Evolutionary conservation across 768 basidiomycete species (phyloP), one percentile per base, ranked within the genome.

Genomic region (Trametes cubensis): DNA sequence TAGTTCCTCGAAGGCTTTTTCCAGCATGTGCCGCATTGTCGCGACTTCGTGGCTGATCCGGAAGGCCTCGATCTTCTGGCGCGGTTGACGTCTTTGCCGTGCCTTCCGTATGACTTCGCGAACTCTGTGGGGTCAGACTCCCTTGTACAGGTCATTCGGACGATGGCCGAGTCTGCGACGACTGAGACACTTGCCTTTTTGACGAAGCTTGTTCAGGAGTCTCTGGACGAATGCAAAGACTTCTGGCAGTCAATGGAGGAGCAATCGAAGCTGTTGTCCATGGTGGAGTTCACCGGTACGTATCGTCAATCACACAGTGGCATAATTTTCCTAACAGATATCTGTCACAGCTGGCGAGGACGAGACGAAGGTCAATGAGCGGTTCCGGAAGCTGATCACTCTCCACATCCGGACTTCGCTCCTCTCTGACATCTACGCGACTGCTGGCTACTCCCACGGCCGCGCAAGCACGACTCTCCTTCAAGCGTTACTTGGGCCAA

Each of bases 1-100:
- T 67, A 95, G 93, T 95, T 97, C 74, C 81, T 95, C 56, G 94
- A 95, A 73, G 95, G 97, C 6, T 81, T 98, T 44, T 95, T 98
- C 78, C 94, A 95, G 69, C 95, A 96, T 71, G 81, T 86, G 1
- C 85, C 87, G 23, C 92, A 98, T 73, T 92, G 92, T 79, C 86
- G 86, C 66, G 96, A 98, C 67, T 98, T 98, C 72, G 85, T 97
- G 62, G 77, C 82, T 49, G 80, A 83, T 62, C 80, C 87, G 5
- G 84, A 95, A 68, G 86, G 92, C 50, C 80, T 98, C 42, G 78
- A 86, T 65, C 79, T 83, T 66, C 77, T 98, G 58, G 87, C 93
- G 65, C 82, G 84, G 66, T 79, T 98, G 44, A 88, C 95, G 34
- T 84, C 85, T 20, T 79, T 95, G 30, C 91, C 95, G 14, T 95